These are phyloP conservation scores for Flaveria floridana DNA, from an alignment of 140 eudicot genomes.

Conservation along the genomic window DNA sequence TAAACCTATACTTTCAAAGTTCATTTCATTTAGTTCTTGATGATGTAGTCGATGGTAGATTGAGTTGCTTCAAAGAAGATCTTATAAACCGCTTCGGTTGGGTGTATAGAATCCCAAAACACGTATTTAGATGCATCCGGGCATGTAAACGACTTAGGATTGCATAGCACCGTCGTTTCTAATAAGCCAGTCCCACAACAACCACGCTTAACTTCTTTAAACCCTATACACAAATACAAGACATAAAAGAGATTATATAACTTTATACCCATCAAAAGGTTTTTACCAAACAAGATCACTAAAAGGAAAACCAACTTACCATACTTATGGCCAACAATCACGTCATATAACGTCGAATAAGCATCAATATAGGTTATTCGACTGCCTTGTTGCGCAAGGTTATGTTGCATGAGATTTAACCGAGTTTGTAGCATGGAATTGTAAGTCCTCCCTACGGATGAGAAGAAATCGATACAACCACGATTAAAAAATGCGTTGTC, in stretches of 20 bases:
- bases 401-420: conserved; percentile 41
- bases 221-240: conserved; percentile 35
- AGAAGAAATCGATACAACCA: conserved; percentile 48
- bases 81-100: conserved; percentile 49
- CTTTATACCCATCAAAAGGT: background rate
- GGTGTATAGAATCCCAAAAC: conserved; percentile 70
- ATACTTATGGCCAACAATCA: conserved; percentile 32
- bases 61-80: conserved; percentile 37
- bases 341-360: conserved; percentile 43
- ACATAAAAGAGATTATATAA: background rate
- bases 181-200: conserved; percentile 67
- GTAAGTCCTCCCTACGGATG: conserved; percentile 49
- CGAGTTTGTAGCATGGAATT: conserved; percentile 45
- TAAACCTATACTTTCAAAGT: background rate
- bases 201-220: conserved; percentile 44
- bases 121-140: conserved; percentile 55
- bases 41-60: conserved; percentile 13
- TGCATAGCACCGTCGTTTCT: conserved; percentile 50
- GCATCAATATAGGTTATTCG: conserved; percentile 51
- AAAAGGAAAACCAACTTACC: conserved; percentile 34
- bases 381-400: conserved; percentile 29
- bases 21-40: conserved; percentile 6
- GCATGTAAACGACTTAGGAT: conserved; percentile 42
- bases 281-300: background rate
- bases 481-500: conserved; percentile 43